These are phyloP conservation scores for Kodamaea sagamina DNA, from an alignment of 805 yeast species.

Conservation along the genomic window DNA sequence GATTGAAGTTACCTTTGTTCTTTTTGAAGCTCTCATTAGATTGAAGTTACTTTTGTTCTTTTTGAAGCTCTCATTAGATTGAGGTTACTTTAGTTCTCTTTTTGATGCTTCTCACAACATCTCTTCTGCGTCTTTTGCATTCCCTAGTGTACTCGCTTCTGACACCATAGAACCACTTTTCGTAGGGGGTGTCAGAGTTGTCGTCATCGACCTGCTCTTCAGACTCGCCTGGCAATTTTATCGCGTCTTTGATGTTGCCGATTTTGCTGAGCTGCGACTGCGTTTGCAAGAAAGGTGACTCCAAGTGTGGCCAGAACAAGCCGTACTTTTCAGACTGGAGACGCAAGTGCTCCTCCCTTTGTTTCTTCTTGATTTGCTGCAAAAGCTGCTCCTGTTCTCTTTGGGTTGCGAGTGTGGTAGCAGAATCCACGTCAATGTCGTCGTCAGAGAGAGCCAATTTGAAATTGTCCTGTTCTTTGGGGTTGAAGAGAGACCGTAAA, in stretches of 20 bases:
- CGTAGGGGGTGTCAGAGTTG: slow-evolving; percentile 52
- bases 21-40: slow-evolving; percentile 4
- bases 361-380: slow-evolving; percentile 33
- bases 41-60: slow-evolving; percentile 21
- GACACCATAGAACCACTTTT: slow-evolving; percentile 76
- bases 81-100: slow-evolving; percentile 34
- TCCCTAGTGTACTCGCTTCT: slow-evolving; percentile 80
- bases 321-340: slow-evolving; percentile 37
- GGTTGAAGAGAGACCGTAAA: slow-evolving; percentile 60
- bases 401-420: slow-evolving; percentile 21
- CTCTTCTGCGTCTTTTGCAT: slow-evolving; percentile 74
- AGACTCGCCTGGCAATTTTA: slow-evolving; percentile 39
- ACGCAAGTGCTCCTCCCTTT: slow-evolving; percentile 28
- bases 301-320: slow-evolving; percentile 78
- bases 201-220: slow-evolving; percentile 28
- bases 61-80: slow-evolving; percentile 32
- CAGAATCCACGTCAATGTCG: slow-evolving; percentile 55
- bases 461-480: slow-evolving; percentile 21
- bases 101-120: slow-evolving; percentile 59
- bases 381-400: slow-evolving; percentile 28
- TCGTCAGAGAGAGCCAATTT: slow-evolving; percentile 45
- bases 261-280: slow-evolving; percentile 77
- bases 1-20: no score
- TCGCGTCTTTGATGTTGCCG: slow-evolving; percentile 32
- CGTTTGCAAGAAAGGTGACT: slow-evolving; percentile 83